Conservation (phyloP, 371 early-diverging fungal genomes). For the Mortierella sp. region DNA sequence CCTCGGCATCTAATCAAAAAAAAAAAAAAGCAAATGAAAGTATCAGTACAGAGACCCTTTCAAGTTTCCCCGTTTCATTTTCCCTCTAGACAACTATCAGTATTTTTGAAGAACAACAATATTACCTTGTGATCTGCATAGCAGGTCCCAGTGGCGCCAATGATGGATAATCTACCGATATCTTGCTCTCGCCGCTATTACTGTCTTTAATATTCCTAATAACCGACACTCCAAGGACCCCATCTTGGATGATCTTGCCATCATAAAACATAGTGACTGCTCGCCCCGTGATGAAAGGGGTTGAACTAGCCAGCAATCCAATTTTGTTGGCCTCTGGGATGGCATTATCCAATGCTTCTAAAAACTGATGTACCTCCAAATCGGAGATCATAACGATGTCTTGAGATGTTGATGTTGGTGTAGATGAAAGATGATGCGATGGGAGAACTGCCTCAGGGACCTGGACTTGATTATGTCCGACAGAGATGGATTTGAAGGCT, state of each 20-base stretch:
- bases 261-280: slow-evolving; percentile 73
- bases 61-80: background rate
- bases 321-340: slow-evolving; percentile 66
- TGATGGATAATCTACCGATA: slow-evolving; percentile 57
- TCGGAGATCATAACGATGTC: slow-evolving; percentile 69
- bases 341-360: slow-evolving; percentile 66
- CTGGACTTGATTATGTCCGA: slow-evolving; percentile 43
- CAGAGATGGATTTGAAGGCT: slow-evolving; percentile 56
- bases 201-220: background rate
- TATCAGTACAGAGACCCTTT: background rate
- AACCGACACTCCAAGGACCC: slow-evolving; percentile 72
- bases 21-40: background rate
- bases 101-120: background rate
- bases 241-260: slow-evolving; percentile 64
- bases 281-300: slow-evolving; percentile 77
- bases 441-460: slow-evolving; percentile 26
- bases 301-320: slow-evolving; percentile 74
- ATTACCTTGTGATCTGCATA: slow-evolving; percentile 67
- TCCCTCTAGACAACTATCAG: background rate
- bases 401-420: slow-evolving; percentile 11
- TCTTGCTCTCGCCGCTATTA: background rate
- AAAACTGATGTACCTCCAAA: slow-evolving; percentile 72
- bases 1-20: slow-evolving; percentile 67
- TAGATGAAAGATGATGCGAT: slow-evolving; percentile 15
- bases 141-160: slow-evolving; percentile 66